Percentiles rank a stretch among this genome's conserved stretches.
Conservation (phyloP, 192 early-diverging fungal genomes). For the Geosiphon pyriformis region DNA sequence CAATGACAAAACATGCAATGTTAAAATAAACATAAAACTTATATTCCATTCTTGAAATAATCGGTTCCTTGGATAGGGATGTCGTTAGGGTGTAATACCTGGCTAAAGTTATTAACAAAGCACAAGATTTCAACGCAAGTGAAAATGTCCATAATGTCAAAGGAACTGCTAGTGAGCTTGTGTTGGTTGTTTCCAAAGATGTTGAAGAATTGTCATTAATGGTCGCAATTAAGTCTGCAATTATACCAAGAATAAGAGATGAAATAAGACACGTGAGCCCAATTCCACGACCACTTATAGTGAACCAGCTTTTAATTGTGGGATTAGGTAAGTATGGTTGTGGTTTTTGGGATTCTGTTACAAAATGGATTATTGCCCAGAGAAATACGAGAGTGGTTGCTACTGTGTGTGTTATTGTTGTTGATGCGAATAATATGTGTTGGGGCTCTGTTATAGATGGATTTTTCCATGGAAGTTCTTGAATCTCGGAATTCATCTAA, state of each 20-base stretch:
- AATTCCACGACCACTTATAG: not conserved
- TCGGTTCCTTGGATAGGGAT: not conserved
- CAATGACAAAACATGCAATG: not conserved
- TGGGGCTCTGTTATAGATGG: too few species aligned
- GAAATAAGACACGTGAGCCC: not conserved
- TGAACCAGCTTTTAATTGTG: not conserved
- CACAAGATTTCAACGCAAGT: not conserved
- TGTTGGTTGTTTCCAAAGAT: not conserved
- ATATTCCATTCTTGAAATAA: not conserved
- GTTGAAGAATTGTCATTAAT: not conserved
- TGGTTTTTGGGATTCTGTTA: not conserved
- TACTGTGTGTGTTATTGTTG: not conserved
- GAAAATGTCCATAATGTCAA: conserved; percentile 1
- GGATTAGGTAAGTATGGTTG: not conserved
- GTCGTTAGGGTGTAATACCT: conserved; percentile 3
- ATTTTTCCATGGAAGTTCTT: too few species aligned
- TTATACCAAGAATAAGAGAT: not conserved
- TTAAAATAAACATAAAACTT: not conserved
- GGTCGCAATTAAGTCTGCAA: not conserved
- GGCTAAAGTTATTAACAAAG: not conserved
- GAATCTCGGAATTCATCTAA: too few species aligned
- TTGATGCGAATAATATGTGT: not conserved
- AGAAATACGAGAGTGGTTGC: not conserved
- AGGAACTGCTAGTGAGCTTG: not conserved
- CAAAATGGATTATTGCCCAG: not conserved